Percentiles rank a stretch among this genome's conserved stretches.
Conservation (phyloP, 2,329 filamentous ascomycete genomes). For the Penicillium sp. region DNA sequence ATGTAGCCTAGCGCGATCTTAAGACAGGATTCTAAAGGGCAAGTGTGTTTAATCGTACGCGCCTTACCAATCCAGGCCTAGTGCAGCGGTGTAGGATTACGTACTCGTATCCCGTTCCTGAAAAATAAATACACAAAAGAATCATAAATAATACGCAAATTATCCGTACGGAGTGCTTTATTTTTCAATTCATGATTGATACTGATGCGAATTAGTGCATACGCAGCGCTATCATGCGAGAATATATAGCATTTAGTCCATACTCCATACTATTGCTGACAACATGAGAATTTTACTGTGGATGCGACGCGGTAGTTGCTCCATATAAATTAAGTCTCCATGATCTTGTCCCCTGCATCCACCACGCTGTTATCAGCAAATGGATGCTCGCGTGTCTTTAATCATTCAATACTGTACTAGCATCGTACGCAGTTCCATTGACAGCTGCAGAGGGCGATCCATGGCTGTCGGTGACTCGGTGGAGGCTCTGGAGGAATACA, state of each 20-base stretch:
- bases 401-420: too few species aligned
- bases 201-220: too few species aligned
- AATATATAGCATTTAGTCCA: too few species aligned
- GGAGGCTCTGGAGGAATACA: too few species aligned
- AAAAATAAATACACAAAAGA: too few species aligned
- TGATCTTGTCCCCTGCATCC: constrained; percentile 3
- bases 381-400: constrained; percentile 5
- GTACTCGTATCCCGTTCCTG: not conserved
- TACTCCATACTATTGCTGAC: not conserved
- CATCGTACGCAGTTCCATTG: too few species aligned
- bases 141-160: too few species aligned
- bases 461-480: too few species aligned
- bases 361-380: constrained; percentile 4
- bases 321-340: not conserved
- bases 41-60: not conserved
- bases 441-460: not conserved
- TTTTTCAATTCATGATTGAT: too few species aligned
- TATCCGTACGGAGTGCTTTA: too few species aligned
- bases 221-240: too few species aligned
- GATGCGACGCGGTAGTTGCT: not conserved
- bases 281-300: not conserved
- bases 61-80: not conserved
- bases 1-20: not conserved
- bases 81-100: not conserved
- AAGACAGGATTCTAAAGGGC: not conserved